Evolutionary conservation across 176 grass and related monocot genomes (phyloP).

Genomic region (Saccharum spontaneum): DNA sequence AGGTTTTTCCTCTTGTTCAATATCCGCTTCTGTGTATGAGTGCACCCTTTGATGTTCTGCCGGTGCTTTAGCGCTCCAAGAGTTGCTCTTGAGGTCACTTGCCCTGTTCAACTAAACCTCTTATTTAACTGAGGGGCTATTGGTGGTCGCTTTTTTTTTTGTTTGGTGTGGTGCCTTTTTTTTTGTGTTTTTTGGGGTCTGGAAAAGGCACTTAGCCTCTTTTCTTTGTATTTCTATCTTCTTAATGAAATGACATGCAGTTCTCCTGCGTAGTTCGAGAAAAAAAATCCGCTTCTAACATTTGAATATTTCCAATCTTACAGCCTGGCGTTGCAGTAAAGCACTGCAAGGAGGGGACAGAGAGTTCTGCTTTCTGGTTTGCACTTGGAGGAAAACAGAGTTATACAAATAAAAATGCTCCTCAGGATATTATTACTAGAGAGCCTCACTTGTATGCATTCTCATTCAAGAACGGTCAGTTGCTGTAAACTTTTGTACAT

Average conservation of each 20-base stretch:
- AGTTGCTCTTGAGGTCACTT: background rate
- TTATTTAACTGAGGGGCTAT: background rate
- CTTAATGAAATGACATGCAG: background rate
- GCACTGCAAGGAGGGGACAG: constrained; percentile 91
- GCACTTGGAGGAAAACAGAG: constrained; percentile 94
- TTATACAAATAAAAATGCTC: constrained; percentile 59
- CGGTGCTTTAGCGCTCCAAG: background rate
- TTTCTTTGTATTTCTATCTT: background rate
- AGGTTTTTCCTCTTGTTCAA: background rate
- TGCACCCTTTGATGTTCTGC: background rate
- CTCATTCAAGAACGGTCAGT: constrained; percentile 82
- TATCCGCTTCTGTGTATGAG: background rate
- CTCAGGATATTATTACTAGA: constrained; percentile 68
- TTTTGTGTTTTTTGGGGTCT: background rate
- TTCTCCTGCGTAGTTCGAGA: background rate
- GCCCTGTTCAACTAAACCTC: background rate
- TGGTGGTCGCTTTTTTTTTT: background rate
- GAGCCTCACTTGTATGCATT: constrained; percentile 91
- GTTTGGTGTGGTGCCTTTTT: background rate
- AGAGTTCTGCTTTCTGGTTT: constrained; percentile 99
- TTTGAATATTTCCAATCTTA: constrained; percentile 46
- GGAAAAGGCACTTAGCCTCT: background rate
- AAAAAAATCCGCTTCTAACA: constrained; percentile 5
- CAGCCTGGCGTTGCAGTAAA: constrained; percentile 79
- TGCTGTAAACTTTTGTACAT: constrained; percentile 10